Percentiles rank a stretch among this genome's conserved stretches.
These are phyloP conservation scores for Corchorus olitorius DNA, from an alignment of 345 rosid species.

Conservation along the genomic window DNA sequence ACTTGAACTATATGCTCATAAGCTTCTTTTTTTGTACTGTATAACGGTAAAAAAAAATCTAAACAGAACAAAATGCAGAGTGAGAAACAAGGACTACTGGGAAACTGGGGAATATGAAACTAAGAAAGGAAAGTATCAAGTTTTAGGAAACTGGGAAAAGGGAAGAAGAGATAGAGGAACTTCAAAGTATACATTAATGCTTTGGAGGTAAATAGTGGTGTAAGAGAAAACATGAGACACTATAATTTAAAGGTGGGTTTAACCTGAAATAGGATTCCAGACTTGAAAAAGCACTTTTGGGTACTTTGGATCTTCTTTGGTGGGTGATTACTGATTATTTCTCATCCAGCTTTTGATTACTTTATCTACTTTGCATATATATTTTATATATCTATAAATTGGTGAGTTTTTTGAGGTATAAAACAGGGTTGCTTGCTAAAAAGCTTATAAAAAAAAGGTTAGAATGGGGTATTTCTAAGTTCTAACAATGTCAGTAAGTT, in stretches of 20 bases:
- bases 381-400: not conserved
- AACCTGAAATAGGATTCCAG: constrained; percentile 29
- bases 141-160: not conserved
- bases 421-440: not conserved
- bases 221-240: not conserved
- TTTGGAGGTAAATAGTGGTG: not conserved
- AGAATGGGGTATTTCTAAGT: not conserved
- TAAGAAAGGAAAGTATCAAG: not conserved
- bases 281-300: constrained; percentile 20
- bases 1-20: constrained; percentile 3
- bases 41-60: not conserved
- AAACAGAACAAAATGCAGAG: not conserved
- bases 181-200: not conserved
- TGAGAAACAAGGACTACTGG: not conserved
- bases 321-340: not conserved
- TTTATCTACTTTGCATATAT: constrained; percentile 14
- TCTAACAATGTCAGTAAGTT: constrained; percentile 25
- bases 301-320: constrained; percentile 19
- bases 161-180: not conserved
- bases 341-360: constrained; percentile 7
- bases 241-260: not conserved
- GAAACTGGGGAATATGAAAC: not conserved
- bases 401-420: constrained; percentile 21
- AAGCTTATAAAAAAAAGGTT: not conserved
- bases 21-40: not conserved